These are phyloP conservation scores for Lodderomyces oxycetoniae DNA, from an alignment of 1,139 yeast genomes.

Conservation along the genomic window DNA sequence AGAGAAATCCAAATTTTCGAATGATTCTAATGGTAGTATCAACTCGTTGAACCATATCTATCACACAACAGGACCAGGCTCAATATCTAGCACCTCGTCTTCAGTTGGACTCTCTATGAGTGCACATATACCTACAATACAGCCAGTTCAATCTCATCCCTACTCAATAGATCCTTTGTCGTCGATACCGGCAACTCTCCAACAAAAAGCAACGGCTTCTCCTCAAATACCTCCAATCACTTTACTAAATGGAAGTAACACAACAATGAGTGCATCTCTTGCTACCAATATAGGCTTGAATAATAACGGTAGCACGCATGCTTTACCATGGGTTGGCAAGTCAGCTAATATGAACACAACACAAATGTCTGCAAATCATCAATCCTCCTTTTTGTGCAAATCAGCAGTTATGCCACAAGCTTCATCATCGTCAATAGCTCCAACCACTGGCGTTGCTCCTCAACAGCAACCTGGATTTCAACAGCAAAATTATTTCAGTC, in stretches of 20 bases:
- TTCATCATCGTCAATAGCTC: conserved; percentile 5
- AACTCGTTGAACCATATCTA: conserved; percentile 19
- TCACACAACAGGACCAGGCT: conserved; percentile 30
- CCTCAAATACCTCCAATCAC: conserved; percentile 10
- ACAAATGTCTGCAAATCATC: no score
- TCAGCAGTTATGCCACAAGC: no score
- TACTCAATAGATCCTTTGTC: conserved; percentile 5
- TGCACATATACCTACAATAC: background rate
- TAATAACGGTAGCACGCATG: no score
- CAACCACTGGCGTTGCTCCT: no score
- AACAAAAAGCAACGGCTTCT: no score
- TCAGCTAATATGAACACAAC: no score
- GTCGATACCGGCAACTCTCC: no score
- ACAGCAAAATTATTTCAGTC: conserved; percentile 9
- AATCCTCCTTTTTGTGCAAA: no score
- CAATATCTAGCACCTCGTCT: conserved; percentile 20
- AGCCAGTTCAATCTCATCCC: conserved; percentile 4
- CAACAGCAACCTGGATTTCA: background rate
- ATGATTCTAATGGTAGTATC: background rate
- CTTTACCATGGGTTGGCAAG: no score
- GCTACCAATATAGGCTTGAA: background rate
- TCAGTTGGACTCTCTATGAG: conserved; percentile 12
- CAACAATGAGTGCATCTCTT: conserved; percentile 3
- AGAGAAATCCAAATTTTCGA: conserved; percentile 6
- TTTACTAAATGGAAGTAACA: conserved; percentile 5